A percentile compares a stretch with the other conserved stretches of the same genome.
These are phyloP conservation scores for Metschnikowia colocasiae DNA, from an alignment of 805 yeast genomes.

Conservation along the genomic window DNA sequence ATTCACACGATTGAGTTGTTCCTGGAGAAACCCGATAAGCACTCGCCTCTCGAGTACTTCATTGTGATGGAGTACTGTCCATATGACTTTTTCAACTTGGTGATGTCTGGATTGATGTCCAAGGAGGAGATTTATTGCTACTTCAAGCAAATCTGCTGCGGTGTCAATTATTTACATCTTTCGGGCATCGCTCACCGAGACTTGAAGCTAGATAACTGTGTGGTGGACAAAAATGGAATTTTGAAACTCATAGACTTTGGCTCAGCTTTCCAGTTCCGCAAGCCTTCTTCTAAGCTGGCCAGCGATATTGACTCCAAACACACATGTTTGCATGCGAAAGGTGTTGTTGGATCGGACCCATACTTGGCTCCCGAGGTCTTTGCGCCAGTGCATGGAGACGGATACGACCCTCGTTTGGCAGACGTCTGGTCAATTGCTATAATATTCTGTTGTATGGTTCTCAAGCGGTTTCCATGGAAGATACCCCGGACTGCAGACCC, in stretches of 20 bases:
- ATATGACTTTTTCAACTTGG: conserved; percentile 86
- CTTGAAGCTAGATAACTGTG: conserved; percentile 89
- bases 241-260: conserved; percentile 92
- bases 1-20: conserved; percentile 79
- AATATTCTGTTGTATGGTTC: conserved; percentile 84
- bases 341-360: conserved; percentile 95
- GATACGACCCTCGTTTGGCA: conserved; percentile 81
- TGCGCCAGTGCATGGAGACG: conserved; percentile 25
- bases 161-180: conserved; percentile 70
- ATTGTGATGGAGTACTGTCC: conserved; percentile 94
- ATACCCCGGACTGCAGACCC: conserved; percentile 76
- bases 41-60: conserved; percentile 35
- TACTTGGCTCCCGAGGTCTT: conserved; percentile 92
- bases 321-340: conserved; percentile 61
- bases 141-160: conserved; percentile 74
- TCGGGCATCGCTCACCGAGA: conserved; percentile 93
- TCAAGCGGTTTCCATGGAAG: conserved; percentile 93
- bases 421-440: conserved; percentile 95
- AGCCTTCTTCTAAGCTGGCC: conserved; percentile 31
- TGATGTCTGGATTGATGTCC: conserved; percentile 82
- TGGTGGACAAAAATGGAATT: conserved; percentile 68
- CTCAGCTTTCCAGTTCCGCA: conserved; percentile 78
- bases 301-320: conserved; percentile 39
- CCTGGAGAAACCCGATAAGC: conserved; percentile 41
- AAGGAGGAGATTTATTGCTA: conserved; percentile 71